phyloP scores from a whole-genome alignment of 805 yeast genomes.

The Schizosaccharomyces octosporus region DNA sequence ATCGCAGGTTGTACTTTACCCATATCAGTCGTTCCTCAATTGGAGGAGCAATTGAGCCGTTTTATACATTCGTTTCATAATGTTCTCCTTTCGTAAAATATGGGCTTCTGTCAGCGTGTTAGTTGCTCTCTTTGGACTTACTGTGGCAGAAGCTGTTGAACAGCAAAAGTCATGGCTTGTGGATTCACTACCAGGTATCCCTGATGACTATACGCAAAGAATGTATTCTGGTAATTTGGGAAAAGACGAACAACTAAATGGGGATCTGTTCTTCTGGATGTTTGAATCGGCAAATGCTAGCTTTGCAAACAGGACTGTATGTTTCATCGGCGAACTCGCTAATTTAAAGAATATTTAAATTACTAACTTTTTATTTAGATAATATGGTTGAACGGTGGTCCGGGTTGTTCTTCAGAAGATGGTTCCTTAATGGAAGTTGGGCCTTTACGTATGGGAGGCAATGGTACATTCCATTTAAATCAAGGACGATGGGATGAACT shows the following conservation, averaged over 20 bases:
- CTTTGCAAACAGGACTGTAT: background rate
- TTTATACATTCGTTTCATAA: no score
- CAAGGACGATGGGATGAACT: conserved; percentile 63
- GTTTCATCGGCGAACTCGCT: background rate
- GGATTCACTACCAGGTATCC: background rate
- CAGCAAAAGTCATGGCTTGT: background rate
- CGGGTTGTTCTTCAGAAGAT: conserved; percentile 95
- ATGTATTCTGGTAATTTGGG: background rate
- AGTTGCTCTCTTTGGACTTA: background rate
- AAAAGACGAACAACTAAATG: background rate
- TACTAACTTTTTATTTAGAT: conserved; percentile 5
- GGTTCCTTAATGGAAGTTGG: conserved; percentile 87
- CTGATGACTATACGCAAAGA: background rate
- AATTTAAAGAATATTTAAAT: background rate
- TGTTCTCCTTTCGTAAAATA: no score
- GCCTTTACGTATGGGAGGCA: conserved; percentile 40
- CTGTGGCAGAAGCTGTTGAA: background rate
- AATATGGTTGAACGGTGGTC: conserved; percentile 93
- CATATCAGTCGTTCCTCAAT: no score
- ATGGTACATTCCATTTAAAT: conserved; percentile 27
- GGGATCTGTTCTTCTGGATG: background rate
- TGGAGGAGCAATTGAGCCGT: no score
- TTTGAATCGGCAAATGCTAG: conserved; percentile 1
- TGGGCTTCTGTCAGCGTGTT: no score
- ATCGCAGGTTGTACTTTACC: no score